Base-by-base conservation (phyloP, 495 filamentous ascomycete species). In the Penicillium manginii region DNA sequence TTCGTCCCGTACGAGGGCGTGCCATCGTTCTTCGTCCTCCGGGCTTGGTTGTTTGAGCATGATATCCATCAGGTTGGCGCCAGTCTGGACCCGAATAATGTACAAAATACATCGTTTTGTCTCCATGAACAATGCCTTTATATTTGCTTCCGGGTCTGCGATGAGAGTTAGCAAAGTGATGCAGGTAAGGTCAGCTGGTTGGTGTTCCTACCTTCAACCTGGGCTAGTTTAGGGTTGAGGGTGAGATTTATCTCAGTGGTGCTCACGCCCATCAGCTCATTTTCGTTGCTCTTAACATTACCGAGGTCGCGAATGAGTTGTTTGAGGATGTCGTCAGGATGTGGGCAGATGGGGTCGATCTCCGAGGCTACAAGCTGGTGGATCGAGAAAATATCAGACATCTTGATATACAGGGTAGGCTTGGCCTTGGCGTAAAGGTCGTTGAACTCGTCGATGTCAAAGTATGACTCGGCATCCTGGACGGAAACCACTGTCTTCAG, bases 391-490 rank as follows among this genome's bases (percentile, higher is more conserved):
- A 99, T 91, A 71, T 99, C 94, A 15, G 89, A 84, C 87, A 98
- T 92, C 74, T 99, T 99, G 74, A 99, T 96, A 77, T 97, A 99
- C 18, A 99, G 79, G 3, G 93, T 98, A 3, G 94, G 94, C 67
- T 96, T 96, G 51, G 91, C 93, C 65, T 93, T 91, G 48, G 93
- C 88, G 65, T 97, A 98, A 23, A 98, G 84, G 66, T 99, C 94
- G 63, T 97, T 97, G 82, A 93, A 98, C 61, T 97, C 93, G 68
- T 98, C 94, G 68, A 98, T 97, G 69, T 97, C 96, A 70, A 97
- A 98, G 19, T 93, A 92, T 46, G 84, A 83, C 69, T 98, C 96
- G 3, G 90, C 88, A 64, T 91, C 87, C 47, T 89, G 88, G 18
- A 98, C 88, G 12, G 86, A 85, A 57, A 98, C 90, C 65, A 99